These are phyloP conservation scores for Falciphora oryzae DNA, from an alignment of 2,329 filamentous ascomycete species.

Conservation along the genomic window DNA sequence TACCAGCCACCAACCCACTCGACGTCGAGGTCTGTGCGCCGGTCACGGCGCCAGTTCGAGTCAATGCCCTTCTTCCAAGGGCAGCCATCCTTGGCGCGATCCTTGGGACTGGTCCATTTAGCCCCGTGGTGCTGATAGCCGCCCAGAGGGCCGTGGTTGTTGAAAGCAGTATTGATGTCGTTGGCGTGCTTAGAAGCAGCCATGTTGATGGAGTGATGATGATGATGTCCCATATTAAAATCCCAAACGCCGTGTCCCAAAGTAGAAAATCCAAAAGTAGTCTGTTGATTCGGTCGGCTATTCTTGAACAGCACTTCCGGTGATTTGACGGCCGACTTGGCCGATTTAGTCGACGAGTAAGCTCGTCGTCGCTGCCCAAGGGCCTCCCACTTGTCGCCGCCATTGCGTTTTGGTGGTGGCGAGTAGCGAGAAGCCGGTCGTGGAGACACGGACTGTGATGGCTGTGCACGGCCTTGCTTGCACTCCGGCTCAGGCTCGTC, in stretches of 20 bases:
- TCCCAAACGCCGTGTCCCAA: slow-evolving; percentile 45
- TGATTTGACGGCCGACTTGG: too few species aligned
- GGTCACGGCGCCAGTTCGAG: slow-evolving; percentile 57
- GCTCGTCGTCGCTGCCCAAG: slow-evolving; percentile 79
- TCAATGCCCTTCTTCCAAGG: slow-evolving; percentile 54
- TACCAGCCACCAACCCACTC: slow-evolving; percentile 96
- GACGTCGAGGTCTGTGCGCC: slow-evolving; percentile 65
- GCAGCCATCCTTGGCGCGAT: slow-evolving; percentile 42
- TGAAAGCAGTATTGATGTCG: slow-evolving; percentile 15
- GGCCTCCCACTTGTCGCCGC: slow-evolving; percentile 80
- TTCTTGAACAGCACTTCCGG: slow-evolving; percentile 31
- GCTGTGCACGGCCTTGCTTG: slow-evolving; percentile 10
- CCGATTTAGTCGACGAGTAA: slow-evolving; percentile 42
- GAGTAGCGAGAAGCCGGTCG: slow-evolving; percentile 48
- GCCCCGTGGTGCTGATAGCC: slow-evolving; percentile 20
- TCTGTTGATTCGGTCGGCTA: slow-evolving; percentile 10
- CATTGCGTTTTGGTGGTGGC: slow-evolving; percentile 58
- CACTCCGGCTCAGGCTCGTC: slow-evolving; percentile 35
- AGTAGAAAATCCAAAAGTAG: slow-evolving; percentile 41
- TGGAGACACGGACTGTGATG: too few species aligned
- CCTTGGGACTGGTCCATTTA: slow-evolving; percentile 36
- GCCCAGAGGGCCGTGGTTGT: slow-evolving; percentile 16
- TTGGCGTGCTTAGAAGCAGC: slow-evolving; percentile 17
- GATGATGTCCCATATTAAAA: slow-evolving; percentile 23
- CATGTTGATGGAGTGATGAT: slow-evolving; percentile 20